These are phyloP conservation scores for Microcera coccophila DNA, from an alignment of 2,329 filamentous ascomycete species.

Conservation along the genomic window DNA sequence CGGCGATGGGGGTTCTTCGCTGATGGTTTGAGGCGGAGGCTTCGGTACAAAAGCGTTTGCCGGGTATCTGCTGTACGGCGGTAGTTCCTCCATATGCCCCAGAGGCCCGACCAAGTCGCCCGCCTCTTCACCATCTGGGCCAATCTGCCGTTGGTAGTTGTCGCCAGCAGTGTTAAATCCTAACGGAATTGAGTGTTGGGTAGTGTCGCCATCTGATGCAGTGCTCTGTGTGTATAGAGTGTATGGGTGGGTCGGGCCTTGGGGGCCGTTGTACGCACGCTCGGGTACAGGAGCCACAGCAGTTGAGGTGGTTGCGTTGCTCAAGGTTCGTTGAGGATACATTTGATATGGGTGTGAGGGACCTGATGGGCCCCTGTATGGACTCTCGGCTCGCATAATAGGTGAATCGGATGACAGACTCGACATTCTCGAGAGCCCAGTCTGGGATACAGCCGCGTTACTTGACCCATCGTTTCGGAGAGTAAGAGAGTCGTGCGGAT, in stretches of 20 bases:
- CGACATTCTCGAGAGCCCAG: conserved; percentile 21
- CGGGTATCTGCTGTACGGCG: conserved; percentile 86
- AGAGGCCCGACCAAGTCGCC: conserved; percentile 83
- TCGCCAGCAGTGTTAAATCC: conserved; percentile 68
- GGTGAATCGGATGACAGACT: conserved; percentile 37
- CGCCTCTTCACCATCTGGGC: conserved; percentile 79
- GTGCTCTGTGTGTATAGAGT: conserved; percentile 81
- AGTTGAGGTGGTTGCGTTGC: conserved; percentile 69
- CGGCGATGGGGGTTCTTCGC: conserved; percentile 10
- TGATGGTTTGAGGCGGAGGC: conserved; percentile 4
- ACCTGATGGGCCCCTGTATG: conserved; percentile 65
- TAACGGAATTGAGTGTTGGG: conserved; percentile 53
- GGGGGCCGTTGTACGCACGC: conserved; percentile 54
- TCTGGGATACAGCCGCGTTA: conserved; percentile 9
- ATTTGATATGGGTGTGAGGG: conserved; percentile 82
- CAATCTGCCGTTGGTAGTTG: conserved; percentile 67
- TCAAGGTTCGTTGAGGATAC: conserved; percentile 71
- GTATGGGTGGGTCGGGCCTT: conserved; percentile 78
- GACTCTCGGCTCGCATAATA: conserved; percentile 51
- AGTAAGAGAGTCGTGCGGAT: conserved; percentile 45
- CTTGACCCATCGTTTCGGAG: conserved; percentile 50
- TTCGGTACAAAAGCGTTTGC: conserved; percentile 57
- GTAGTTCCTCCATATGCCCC: conserved; percentile 85
- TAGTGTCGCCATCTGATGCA: conserved; percentile 47
- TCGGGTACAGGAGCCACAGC: conserved; percentile 45